phyloP scores from a whole-genome alignment of 768 basidiomycete species.

The Mycena kentingensis region DNA sequence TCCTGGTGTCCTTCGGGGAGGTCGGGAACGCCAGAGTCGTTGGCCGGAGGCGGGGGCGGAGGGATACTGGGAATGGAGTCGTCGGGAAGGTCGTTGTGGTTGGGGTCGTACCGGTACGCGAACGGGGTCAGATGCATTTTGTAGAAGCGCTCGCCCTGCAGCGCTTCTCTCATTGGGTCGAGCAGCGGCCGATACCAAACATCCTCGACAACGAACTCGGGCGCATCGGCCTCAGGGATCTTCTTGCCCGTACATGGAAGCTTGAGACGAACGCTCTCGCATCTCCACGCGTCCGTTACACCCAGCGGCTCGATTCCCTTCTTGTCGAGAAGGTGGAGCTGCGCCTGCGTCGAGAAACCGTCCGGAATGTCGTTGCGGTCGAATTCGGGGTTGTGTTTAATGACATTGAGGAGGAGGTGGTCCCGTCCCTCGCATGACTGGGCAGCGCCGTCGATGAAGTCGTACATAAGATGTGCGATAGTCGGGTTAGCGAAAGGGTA shows the following conservation, averaged over 20 bases:
- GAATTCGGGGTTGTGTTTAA: not conserved
- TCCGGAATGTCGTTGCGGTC: not conserved
- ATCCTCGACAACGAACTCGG: not conserved
- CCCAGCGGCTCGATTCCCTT: not conserved
- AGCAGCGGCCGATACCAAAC: not conserved
- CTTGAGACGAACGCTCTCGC: not conserved
- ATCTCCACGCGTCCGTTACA: not conserved
- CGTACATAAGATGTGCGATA: not conserved
- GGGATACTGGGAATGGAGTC: too few species aligned
- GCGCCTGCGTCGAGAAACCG: not conserved
- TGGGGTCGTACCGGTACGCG: not conserved
- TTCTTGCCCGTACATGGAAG: not conserved
- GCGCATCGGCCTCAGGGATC: too few species aligned
- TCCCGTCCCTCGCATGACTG: not conserved
- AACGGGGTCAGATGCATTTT: not conserved
- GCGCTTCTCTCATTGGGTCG: not conserved
- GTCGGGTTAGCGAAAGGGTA: not conserved
- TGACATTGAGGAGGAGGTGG: not conserved
- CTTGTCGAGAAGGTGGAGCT: not conserved
- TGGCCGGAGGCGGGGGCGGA: not conserved
- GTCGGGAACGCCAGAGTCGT: not conserved
- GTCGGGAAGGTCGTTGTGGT: not conserved
- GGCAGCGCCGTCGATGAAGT: not conserved
- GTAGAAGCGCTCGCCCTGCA: not conserved
- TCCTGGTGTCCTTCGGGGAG: not conserved